Base-by-base conservation (phyloP, 148 eudicot species). In the Hydrangea macrophylla region DNA sequence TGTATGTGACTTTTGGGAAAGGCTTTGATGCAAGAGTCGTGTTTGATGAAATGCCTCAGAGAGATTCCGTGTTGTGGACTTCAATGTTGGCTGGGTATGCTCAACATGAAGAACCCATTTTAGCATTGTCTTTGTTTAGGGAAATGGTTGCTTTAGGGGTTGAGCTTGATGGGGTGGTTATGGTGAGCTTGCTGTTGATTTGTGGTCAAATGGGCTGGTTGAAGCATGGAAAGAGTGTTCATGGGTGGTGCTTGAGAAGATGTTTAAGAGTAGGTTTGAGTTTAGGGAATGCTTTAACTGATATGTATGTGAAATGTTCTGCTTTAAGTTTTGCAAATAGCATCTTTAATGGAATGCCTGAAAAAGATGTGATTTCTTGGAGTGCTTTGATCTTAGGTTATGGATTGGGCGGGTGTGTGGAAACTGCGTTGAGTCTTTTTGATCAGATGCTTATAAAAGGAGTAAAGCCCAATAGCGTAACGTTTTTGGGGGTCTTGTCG, bases 51-150 rank as follows among this genome's bases (percentile, higher is more conserved):
- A 62, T 62, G 65, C 31, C 65, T 62, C 32, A 24, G 5, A 39
- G 65, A 11, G 65, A 62, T 62, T 30, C 65, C 5, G 65, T 62
- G 32, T 25, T 62, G 65, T 62, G 65, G 65, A 62, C 65, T 0
- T 18, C 65, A 13, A 62, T 62, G 65, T 62, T 62, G 51, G 65
- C 65, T 39, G 65, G 65, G 32, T 62, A 62, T 62, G 65, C 65
- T 39, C 65, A 62, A 15, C n/a, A 40, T 13, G 65, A 39, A 51
- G 65, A 62, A 6, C 51, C 53, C 45, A 39, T 39, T n/a, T 32
- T 62, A 51, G 65, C 40, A 0, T 62, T 39, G 18, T 62, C 51
- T 25, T 30, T 62, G 18, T 62, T 62, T 40, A 39, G 65, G 8
- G 51, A 40, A 4, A 62, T 62, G 65, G 32, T 40, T 37, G 51